Evolutionary conservation across 768 basidiomycete genomes (phyloP).

Genomic region (Clitopilus passeckerianus): DNA sequence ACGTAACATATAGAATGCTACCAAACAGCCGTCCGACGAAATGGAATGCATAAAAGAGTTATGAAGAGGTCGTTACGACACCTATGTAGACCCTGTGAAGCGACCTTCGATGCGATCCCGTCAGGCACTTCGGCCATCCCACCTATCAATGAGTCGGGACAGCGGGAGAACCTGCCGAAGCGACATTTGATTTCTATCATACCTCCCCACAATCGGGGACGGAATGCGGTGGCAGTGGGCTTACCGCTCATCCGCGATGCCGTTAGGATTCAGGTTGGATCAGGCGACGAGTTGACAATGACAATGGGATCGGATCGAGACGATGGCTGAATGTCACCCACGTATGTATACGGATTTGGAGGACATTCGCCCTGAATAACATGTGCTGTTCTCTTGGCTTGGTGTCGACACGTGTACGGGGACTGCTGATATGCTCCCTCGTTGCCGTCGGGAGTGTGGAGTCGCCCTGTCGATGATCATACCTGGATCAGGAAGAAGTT

Average conservation of each 20-base stretch:
- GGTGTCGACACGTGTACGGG: too few species aligned
- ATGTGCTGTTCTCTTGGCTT: too few species aligned
- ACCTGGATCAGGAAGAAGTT: too few species aligned
- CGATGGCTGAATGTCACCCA: neutral
- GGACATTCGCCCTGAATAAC: too few species aligned
- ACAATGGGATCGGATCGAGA: neutral
- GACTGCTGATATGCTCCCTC: too few species aligned
- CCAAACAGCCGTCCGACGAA: too few species aligned
- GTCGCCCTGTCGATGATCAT: too few species aligned
- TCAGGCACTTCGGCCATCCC: neutral
- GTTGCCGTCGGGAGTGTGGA: too few species aligned
- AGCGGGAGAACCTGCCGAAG: neutral
- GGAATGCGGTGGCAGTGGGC: neutral
- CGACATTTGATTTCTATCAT: neutral
- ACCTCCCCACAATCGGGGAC: neutral
- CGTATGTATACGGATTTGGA: too few species aligned
- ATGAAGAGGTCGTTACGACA: neutral
- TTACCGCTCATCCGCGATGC: neutral
- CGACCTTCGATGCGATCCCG: neutral
- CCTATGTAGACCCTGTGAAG: neutral
- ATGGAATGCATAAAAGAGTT: too few species aligned
- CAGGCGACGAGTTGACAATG: neutral
- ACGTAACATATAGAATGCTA: too few species aligned
- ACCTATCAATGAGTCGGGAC: neutral
- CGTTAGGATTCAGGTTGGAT: neutral